phyloP scores from a whole-genome alignment of 2,329 filamentous ascomycete genomes.

The Xylariomycetidae sp. region DNA sequence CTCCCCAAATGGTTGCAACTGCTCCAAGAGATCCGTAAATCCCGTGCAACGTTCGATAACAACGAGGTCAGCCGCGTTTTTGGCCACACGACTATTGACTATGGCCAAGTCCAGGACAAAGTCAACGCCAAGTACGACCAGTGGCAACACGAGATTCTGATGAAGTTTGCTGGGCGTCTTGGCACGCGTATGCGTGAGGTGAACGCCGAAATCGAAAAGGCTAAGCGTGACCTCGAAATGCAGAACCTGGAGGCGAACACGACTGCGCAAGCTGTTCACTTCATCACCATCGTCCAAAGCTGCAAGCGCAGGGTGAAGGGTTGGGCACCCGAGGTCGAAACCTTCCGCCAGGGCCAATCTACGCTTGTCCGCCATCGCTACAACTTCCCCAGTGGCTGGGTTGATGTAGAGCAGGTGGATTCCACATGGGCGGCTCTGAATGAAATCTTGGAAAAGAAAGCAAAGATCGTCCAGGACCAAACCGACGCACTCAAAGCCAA shows the following conservation, averaged over 20 bases:
- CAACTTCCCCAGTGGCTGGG: constrained; percentile 89
- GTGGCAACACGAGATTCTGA: constrained; percentile 96
- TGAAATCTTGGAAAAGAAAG: constrained; percentile 85
- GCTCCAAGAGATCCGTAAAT: constrained; percentile 95
- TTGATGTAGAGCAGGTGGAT: constrained; percentile 92
- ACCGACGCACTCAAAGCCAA: constrained; percentile 92
- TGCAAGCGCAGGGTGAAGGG: constrained; percentile 89
- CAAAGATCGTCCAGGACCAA: constrained; percentile 93
- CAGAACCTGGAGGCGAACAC: constrained; percentile 91
- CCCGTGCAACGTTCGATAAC: constrained; percentile 92
- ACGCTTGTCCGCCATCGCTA: constrained; percentile 88
- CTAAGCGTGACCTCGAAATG: constrained; percentile 81
- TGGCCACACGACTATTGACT: constrained; percentile 91
- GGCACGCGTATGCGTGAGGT: constrained; percentile 89
- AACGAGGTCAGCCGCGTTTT: constrained; percentile 90
- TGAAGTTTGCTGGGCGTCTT: constrained; percentile 86
- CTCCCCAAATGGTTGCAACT: constrained; percentile 89
- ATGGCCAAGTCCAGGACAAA: constrained; percentile 97
- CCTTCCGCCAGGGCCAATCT: constrained; percentile 92
- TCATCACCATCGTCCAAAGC: constrained; percentile 96
- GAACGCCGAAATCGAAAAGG: constrained; percentile 85
- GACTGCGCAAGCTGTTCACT: constrained; percentile 93
- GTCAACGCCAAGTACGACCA: constrained; percentile 99
- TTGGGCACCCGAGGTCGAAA: constrained; percentile 94
- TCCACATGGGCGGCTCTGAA: constrained; percentile 92